Evolutionary conservation across 352 stramenopile genomes (phyloP).

Genomic region (Phytopythium aichiense): DNA sequence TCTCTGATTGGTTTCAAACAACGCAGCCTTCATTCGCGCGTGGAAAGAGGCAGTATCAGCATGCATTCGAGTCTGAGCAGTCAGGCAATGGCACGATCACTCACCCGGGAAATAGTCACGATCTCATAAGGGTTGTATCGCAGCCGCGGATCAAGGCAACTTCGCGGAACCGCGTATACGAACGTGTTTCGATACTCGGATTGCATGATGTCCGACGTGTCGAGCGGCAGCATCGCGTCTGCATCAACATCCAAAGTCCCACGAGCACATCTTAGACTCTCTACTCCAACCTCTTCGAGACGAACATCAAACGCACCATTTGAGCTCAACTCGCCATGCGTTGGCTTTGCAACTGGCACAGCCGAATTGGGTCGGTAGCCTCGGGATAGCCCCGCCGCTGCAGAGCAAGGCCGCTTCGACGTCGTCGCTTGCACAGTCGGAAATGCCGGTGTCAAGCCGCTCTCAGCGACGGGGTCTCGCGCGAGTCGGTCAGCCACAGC

Average conservation of each 20-base stretch:
- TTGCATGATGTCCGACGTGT: constrained; percentile 4
- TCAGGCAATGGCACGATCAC: not conserved
- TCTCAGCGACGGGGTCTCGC: too few relatives aligned
- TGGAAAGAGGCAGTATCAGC: not conserved
- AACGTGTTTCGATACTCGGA: constrained; percentile 44
- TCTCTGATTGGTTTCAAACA: constrained; percentile 20
- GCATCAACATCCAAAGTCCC: too few relatives aligned
- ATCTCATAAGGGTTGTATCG: constrained; percentile 73
- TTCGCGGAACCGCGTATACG: constrained; percentile 55
- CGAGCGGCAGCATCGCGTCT: not conserved
- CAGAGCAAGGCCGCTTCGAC: constrained; percentile 3
- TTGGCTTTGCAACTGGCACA: too few relatives aligned
- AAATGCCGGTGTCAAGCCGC: not conserved
- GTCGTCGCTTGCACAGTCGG: too few relatives aligned
- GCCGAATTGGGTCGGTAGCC: not conserved
- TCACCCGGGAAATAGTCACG: constrained; percentile 51
- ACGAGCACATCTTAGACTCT: not conserved
- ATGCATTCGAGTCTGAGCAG: not conserved
- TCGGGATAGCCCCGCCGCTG: not conserved
- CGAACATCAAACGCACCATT: not conserved
- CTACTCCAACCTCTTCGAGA: not conserved
- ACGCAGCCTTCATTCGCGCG: constrained; percentile 6
- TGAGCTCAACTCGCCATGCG: not conserved
- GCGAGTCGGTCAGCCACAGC: not conserved
- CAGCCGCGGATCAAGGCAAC: constrained; percentile 38